Percentiles rank a stretch among this genome's conserved stretches.
Evolutionary conservation across 2,329 filamentous ascomycete genomes (phyloP).

Genomic region (Neonectria sp.): DNA sequence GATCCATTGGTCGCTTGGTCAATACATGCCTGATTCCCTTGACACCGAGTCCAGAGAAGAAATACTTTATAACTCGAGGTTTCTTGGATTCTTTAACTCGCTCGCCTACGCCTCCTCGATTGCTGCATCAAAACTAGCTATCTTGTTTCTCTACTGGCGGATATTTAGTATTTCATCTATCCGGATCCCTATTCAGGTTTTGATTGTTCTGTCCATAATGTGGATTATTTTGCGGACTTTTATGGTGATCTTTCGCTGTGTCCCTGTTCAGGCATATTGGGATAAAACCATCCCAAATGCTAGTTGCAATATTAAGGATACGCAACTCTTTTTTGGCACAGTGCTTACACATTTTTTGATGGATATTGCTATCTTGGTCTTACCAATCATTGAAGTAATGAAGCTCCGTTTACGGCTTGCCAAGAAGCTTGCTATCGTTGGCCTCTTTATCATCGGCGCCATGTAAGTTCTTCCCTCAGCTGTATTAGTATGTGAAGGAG

Average conservation of each 20-base stretch:
- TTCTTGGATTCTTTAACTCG: conserved; percentile 38
- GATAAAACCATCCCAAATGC: conserved; percentile 46
- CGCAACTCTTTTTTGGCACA: conserved; percentile 52
- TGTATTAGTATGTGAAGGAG: not conserved
- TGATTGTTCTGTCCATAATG: conserved; percentile 40
- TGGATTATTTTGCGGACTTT: conserved; percentile 52
- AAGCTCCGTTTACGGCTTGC: conserved; percentile 42
- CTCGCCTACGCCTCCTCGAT: conserved; percentile 47
- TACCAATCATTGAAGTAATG: conserved; percentile 48
- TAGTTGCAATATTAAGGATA: conserved; percentile 51
- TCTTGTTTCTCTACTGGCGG: conserved; percentile 51
- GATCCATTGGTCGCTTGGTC: conserved; percentile 36
- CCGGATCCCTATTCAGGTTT: conserved; percentile 45
- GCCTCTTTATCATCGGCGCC: conserved; percentile 47
- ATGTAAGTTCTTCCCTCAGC: conserved; percentile 38
- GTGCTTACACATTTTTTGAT: conserved; percentile 50
- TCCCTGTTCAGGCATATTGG: conserved; percentile 54
- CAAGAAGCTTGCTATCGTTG: conserved; percentile 45
- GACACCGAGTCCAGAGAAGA: conserved; percentile 28
- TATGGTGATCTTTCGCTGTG: conserved; percentile 53
- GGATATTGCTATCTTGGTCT: conserved; percentile 48
- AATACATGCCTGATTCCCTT: conserved; percentile 30
- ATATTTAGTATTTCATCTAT: conserved; percentile 49
- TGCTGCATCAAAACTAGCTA: conserved; percentile 47
- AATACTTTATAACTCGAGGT: conserved; percentile 32